Evolutionary conservation across 371 early-diverging fungal genomes (phyloP), one percentile per base, ranked within the genome.

Genomic region (Furculomyces boomerangus): DNA sequence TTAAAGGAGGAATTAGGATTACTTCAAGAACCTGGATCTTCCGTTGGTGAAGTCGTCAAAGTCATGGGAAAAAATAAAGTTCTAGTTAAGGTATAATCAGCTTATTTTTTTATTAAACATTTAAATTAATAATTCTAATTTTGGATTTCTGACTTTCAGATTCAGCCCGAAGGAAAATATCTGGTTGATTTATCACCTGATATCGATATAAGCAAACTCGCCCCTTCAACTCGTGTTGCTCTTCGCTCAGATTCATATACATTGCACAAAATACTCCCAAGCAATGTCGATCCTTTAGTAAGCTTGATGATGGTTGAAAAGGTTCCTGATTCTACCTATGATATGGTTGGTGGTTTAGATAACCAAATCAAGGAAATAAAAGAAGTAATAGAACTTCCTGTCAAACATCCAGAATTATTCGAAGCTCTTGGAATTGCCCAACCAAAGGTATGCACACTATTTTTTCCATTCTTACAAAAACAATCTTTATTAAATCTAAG

Each of bases 271-370:
- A 83, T 96, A 40, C 73, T 97, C 57, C 96, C 97, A 49, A 90
- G 88, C 62, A 89, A 90, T 65, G 84, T 93, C 54, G 97, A 96
- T 68, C 95, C 97, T 20, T 74, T 93, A 27, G 93, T 95, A 29
- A 87, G 90, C 18, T 80, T 99, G 64, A 99, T 99, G 99, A 99
- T 97, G 88, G 94, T 99, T 3, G 99, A 99, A 67, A 99, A 99
- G 72, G 96, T 95, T 30, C 99, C 99, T 8, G 98, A 98, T 70
- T 93, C 95, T 43, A 97, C 99, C 30, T 99, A 99, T 66, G 98
- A 97, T 56, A 96, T 95, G 86, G 90, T 99, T 56, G 99, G 99
- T 67, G 99, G 99, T 41, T 84, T 99, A 55, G 96, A 98, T 71
- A 90, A 98, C 70, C 99, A 99, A 70, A 98, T 99, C 60, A 96